Base-by-base conservation (phyloP, 495 filamentous ascomycete species). In the Penicillium desertorum region DNA sequence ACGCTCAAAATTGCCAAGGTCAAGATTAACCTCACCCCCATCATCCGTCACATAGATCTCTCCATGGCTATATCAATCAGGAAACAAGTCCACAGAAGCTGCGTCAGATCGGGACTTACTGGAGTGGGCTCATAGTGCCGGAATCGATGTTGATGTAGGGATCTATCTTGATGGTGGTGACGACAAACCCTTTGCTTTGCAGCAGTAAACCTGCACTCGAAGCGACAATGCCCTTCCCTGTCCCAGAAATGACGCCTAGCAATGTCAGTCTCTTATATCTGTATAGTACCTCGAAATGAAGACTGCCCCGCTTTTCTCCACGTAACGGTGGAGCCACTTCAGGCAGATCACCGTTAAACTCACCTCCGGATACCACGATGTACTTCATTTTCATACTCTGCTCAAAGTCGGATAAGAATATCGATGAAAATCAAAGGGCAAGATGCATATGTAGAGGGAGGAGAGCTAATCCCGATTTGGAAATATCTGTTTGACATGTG, bases 1-100 rank as follows among this genome's bases (percentile, higher is more conserved):
- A n/a, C 91, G 81, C 71, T 96, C 91, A 71, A 96, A 97, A 75
- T 96, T 96, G 34, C 92, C 92, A 20, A 97, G 81, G 70, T 97
- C 92, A 8, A 97, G 81, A 69, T 96, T 92, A 43, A 85, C 81
- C 72, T 94, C 89, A 45, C 86, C 87, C 37, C 87, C 86, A 65
- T 90, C 87, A 66, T 85, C 79, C 11, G 86, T 78, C n/a, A 89
- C 86, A 58, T 85, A 90, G 51, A 82, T 78, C 60, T 90, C 86
- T 20, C 87, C 87, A 64, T 88, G 86, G 58, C 84, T 85, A 12
- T 4, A 22, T 6, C 32, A 12, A 20, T 50, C 36, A 57, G 36
- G 23, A 34, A 6, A 37, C 44, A 7, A 7, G 25, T 2, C 3
- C 30, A 9, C 23, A 20, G 34, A 9, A 51, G 48, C 4, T 30